phyloP scores from a whole-genome alignment of 352 stramenopile genomes.

The Phytophthora colocasiae region DNA sequence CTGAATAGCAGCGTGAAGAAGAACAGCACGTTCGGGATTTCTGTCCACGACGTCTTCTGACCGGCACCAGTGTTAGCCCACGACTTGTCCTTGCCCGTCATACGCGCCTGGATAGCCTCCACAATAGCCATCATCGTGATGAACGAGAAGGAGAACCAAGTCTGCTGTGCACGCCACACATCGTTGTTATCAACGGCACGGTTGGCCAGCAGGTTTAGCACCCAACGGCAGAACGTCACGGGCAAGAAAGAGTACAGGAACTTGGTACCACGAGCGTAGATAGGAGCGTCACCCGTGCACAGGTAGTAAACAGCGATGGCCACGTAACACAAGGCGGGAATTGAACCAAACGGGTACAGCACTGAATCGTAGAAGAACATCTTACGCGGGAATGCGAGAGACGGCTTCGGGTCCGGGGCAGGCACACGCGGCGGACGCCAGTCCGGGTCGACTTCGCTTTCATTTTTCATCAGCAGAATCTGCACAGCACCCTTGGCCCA shows the following conservation, averaged over 20 bases:
- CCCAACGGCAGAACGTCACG: constrained; percentile 77
- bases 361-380: constrained; percentile 93
- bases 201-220: constrained; percentile 88
- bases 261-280: constrained; percentile 82
- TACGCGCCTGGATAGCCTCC: constrained; percentile 76
- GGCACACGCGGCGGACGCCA: constrained; percentile 86
- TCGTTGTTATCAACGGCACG: constrained; percentile 91
- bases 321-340: constrained; percentile 88
- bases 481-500: constrained; percentile 91
- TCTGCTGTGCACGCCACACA: constrained; percentile 90
- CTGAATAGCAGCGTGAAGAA: constrained; percentile 87
- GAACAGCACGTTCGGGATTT: constrained; percentile 90
- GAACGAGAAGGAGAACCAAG: constrained; percentile 92
- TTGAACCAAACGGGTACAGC: constrained; percentile 90
- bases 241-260: constrained; percentile 92
- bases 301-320: constrained; percentile 88
- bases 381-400: constrained; percentile 82
- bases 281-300: constrained; percentile 83
- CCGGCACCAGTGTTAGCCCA: constrained; percentile 91
- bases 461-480: constrained; percentile 91
- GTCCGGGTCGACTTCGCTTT: constrained; percentile 89
- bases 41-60: constrained; percentile 89
- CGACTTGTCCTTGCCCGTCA: constrained; percentile 87
- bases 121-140: constrained; percentile 89
- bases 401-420: constrained; percentile 84